Percentiles rank a stretch among this genome's conserved stretches.
Conservation (phyloP, 257 asterid genomes). For the Capsicum chinense region DNA sequence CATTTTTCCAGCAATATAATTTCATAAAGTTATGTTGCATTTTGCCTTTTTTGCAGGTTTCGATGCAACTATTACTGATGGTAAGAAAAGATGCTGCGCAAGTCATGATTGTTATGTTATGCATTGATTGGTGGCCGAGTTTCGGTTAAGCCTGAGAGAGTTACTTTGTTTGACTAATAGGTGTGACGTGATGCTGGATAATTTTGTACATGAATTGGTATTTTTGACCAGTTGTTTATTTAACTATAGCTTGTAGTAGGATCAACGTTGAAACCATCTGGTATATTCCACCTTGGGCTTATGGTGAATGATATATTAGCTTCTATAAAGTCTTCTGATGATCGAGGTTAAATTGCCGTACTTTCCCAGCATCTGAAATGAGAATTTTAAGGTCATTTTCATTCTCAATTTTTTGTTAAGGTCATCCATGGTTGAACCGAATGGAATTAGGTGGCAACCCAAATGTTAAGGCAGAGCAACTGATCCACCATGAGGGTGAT, state of each 20-base stretch:
- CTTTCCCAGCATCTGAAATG: not conserved
- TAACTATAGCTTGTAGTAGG: not conserved
- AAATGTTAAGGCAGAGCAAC: not conserved
- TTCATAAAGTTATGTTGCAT: not conserved
- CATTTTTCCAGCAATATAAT: not conserved
- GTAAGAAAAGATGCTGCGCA: conserved; percentile 8
- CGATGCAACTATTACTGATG: conserved; percentile 14
- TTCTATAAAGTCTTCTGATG: not conserved
- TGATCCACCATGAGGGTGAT: not conserved
- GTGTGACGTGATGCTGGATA: not conserved
- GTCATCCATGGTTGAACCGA: not conserved
- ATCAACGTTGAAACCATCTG: not conserved
- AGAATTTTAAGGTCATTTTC: not conserved
- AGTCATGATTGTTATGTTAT: conserved; percentile 8
- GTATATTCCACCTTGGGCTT: not conserved
- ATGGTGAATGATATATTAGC: not conserved
- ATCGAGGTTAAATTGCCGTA: not conserved
- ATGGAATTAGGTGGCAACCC: not conserved
- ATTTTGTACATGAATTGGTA: not conserved
- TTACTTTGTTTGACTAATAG: conserved; percentile 1
- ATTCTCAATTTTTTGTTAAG: too few relatives aligned
- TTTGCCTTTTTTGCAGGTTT: not conserved
- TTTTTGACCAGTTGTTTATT: not conserved
- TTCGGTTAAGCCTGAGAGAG: not conserved
- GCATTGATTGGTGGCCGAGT: not conserved